Evolutionary conservation across 352 stramenopile genomes (phyloP), one percentile per base, ranked within the genome.

Genomic region (Globisporangium paddicum): DNA sequence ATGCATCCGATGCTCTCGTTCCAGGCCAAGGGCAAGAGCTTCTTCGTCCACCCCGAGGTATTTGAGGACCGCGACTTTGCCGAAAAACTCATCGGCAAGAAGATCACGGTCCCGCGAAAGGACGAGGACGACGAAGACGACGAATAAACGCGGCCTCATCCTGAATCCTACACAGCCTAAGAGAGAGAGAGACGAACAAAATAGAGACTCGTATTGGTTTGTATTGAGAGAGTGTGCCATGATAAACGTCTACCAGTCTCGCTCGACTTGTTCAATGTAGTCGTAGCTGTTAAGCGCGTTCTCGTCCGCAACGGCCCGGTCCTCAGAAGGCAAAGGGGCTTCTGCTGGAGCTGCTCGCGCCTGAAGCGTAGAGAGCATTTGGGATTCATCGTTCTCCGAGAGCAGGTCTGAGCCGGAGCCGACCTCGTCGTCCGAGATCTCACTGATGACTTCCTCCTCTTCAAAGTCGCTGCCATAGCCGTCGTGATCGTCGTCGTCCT

Each of bases 1-100:
- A 92, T 92, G 80, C 85, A 94, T 61, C 85, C 85, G 35, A 93
- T 94, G 85, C 69, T 90, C 46, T 87, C 79, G 46, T 93, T 95
- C 77, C 69, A 87, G 54, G 85, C 79, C 19, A 66, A 72, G 30
- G 77, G 64, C 21, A 69, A 75, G 32, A 75, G 83, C 67, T 93
- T 85, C 51, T 95, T 92, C 61, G 84, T 95, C 53, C 85, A 95
- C 45, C 81, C 82, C 1, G 85, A 95, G 58, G 77, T 67, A 37
- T 78, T 94, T 37, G 40, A 83, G 16, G 77, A 90, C 62, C 63
- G 68, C 16, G 63, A 67, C 38, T 67, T 94, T 58, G 68, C 87
- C 35, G 79, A 87, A 40, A 82, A 82, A 58, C 60, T 87, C 49
- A 66, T 84, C 50, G 71, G 72, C 49, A 62, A 68, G 34, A 75